Evolutionary conservation across 345 rosid genomes (phyloP).

Genomic region (Tarenaya hassleriana): DNA sequence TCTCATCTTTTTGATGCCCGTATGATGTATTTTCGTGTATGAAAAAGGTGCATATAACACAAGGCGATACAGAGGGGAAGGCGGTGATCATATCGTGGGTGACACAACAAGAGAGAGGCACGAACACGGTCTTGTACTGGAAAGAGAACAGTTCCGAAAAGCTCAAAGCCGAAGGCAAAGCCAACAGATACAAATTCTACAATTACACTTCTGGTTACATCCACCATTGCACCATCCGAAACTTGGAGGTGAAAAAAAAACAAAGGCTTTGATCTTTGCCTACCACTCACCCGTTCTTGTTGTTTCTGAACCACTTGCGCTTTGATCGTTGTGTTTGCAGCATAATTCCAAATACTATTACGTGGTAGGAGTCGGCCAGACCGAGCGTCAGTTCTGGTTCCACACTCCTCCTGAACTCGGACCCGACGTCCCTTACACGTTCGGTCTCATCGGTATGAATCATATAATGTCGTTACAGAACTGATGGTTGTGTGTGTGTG

Average conservation of each 20-base stretch:
- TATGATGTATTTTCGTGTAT: too few relatives aligned
- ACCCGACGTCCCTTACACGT: slow-evolving; percentile 64
- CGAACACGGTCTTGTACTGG: slow-evolving; percentile 69
- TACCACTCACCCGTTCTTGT: background rate
- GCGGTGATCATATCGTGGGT: slow-evolving; percentile 92
- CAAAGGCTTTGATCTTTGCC: background rate
- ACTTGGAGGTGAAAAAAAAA: slow-evolving; percentile 44
- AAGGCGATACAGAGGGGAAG: slow-evolving; percentile 79
- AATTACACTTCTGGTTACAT: slow-evolving; percentile 78
- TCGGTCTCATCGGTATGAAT: slow-evolving; percentile 47
- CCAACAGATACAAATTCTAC: slow-evolving; percentile 41
- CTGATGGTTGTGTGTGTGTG: background rate
- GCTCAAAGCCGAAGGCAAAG: slow-evolving; percentile 44
- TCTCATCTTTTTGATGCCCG: too few relatives aligned
- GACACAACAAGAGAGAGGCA: slow-evolving; percentile 56
- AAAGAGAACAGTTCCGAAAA: slow-evolving; percentile 35
- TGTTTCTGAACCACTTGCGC: background rate
- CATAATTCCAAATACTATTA: slow-evolving; percentile 55
- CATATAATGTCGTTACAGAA: background rate
- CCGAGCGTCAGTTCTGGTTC: slow-evolving; percentile 55
- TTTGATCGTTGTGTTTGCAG: slow-evolving; percentile 30
- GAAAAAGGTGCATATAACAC: slow-evolving; percentile 79
- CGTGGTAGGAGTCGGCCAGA: slow-evolving; percentile 44
- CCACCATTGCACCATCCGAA: slow-evolving; percentile 67
- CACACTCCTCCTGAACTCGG: slow-evolving; percentile 60